A percentile compares a stretch with the other conserved stretches of the same genome.
Conservation (phyloP, 805 yeast genomes). For the Candida schatavii region DNA sequence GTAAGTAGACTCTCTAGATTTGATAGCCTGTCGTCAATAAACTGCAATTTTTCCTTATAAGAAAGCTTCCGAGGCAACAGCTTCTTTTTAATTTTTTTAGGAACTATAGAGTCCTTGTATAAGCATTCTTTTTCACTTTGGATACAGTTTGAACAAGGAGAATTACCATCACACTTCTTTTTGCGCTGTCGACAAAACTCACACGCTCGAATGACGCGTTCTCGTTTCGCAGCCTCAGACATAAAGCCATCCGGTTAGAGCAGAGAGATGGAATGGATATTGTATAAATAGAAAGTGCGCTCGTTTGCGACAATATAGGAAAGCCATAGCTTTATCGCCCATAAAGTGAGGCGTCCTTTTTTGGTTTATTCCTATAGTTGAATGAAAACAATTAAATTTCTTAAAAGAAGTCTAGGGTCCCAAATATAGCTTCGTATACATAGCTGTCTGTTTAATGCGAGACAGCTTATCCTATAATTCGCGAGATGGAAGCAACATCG, state of each 20-base stretch:
- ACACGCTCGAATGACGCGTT: conserved; percentile 40
- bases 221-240: conserved; percentile 13
- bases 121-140: conserved; percentile 26
- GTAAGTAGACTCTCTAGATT: conserved; percentile 1
- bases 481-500: neutral
- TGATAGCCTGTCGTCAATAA: conserved; percentile 1
- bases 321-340: no score
- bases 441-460: neutral
- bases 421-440: neutral
- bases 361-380: neutral
- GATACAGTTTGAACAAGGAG: conserved; percentile 29
- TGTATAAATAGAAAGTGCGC: no score
- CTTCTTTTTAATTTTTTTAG: neutral
- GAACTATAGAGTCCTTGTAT: conserved; percentile 15
- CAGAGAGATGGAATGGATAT: no score
- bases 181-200: conserved; percentile 32
- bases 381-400: neutral
- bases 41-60: neutral
- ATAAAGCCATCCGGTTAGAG: no score
- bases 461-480: neutral
- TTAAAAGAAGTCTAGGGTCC: neutral
- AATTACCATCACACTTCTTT: conserved; percentile 30
- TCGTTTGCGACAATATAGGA: no score
- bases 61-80: neutral
- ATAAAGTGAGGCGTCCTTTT: no score